A percentile compares a stretch with the other conserved stretches of the same genome.
These are phyloP conservation scores for Pezicula radicicola DNA, from an alignment of 2,329 filamentous ascomycete genomes.

Conservation along the genomic window DNA sequence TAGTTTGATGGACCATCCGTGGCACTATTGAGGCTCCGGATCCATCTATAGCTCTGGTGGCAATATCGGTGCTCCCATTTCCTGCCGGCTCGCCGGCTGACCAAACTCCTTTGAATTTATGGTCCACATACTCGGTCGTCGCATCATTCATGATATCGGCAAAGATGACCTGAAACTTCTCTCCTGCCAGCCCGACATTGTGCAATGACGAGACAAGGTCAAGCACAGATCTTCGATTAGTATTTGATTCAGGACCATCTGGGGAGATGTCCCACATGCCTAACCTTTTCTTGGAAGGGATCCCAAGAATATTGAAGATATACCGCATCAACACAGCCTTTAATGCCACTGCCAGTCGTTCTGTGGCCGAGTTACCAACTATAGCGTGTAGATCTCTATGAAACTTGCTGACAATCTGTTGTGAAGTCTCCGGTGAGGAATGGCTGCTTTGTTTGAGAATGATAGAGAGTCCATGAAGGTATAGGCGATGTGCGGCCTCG, in stretches of 20 bases:
- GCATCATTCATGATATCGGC: constrained; percentile 67
- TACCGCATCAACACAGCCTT: constrained; percentile 50
- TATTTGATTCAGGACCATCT: constrained; percentile 24
- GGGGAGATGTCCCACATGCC: constrained; percentile 13
- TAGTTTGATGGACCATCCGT: constrained; percentile 27
- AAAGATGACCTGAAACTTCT: constrained; percentile 67
- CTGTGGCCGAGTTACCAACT: constrained; percentile 59
- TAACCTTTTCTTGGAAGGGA: constrained; percentile 11
- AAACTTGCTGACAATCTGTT: constrained; percentile 47
- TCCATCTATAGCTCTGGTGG: not conserved
- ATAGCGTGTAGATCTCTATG: constrained; percentile 60
- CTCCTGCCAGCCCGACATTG: constrained; percentile 65
- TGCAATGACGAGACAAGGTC: constrained; percentile 56
- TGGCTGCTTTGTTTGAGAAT: constrained; percentile 46
- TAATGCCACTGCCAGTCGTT: constrained; percentile 50
- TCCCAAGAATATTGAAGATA: constrained; percentile 45
- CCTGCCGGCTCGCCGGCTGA: constrained; percentile 3
- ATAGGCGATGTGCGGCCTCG: constrained; percentile 56
- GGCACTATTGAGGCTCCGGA: constrained; percentile 23
- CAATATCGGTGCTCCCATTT: not conserved
- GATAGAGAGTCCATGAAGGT: constrained; percentile 51
- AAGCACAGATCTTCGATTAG: constrained; percentile 48
- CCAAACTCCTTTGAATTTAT: constrained; percentile 64
- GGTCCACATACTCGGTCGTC: constrained; percentile 60
- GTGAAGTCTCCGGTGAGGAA: constrained; percentile 27